Evolutionary conservation across 371 early-diverging fungal species (phyloP).

Genomic region (Mucor lusitanicus): DNA sequence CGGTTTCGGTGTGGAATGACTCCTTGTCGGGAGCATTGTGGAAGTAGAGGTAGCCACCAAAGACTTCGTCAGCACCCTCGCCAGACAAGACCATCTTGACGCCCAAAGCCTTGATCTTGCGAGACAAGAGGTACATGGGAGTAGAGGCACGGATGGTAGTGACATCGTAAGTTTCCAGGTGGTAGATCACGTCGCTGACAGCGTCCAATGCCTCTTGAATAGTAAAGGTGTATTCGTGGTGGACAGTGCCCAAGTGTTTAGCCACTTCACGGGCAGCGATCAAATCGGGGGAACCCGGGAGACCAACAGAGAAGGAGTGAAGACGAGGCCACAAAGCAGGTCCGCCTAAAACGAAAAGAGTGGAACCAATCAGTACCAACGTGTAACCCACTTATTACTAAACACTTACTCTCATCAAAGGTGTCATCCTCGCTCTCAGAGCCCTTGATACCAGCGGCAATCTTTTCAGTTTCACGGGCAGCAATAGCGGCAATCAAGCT

Average conservation of each 20-base stretch:
- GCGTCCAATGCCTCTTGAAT: constrained; percentile 96
- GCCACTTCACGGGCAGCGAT: constrained; percentile 90
- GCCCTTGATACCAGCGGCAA: not conserved
- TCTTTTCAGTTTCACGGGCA: constrained; percentile 9
- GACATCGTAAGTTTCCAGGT: constrained; percentile 98
- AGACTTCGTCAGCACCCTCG: constrained; percentile 95
- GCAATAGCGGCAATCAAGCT: constrained; percentile 93
- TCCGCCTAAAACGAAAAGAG: constrained; percentile 69
- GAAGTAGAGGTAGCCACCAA: constrained; percentile 98
- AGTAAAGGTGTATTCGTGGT: constrained; percentile 94
- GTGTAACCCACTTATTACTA: not conserved
- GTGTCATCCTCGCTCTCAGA: constrained; percentile 11
- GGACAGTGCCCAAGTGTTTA: constrained; percentile 85
- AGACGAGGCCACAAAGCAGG: constrained; percentile 78
- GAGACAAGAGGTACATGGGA: constrained; percentile 94
- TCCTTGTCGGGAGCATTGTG: constrained; percentile 86
- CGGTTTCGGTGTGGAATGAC: constrained; percentile 86
- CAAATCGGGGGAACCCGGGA: constrained; percentile 94
- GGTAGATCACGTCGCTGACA: constrained; percentile 91
- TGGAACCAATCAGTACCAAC: constrained; percentile 61
- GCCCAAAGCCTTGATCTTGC: constrained; percentile 95
- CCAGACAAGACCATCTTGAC: constrained; percentile 98
- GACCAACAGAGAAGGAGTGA: constrained; percentile 96
- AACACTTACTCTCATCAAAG: constrained; percentile 61
- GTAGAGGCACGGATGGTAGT: constrained; percentile 97